These are phyloP conservation scores for Cyathus striatus DNA, from an alignment of 768 basidiomycete genomes.

Conservation along the genomic window DNA sequence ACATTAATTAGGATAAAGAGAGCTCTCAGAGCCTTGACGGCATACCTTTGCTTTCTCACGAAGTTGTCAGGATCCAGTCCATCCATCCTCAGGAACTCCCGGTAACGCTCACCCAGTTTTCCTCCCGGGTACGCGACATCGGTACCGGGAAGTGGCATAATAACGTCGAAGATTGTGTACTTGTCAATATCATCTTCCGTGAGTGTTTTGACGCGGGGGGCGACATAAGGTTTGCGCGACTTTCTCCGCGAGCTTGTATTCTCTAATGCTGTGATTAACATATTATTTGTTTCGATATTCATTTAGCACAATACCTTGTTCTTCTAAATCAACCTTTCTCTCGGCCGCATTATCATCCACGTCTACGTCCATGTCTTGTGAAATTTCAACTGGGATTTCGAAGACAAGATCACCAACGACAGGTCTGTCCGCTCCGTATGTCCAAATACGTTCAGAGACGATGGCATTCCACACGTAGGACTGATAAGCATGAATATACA, in stretches of 20 bases:
- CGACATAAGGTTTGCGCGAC: constrained; percentile 51
- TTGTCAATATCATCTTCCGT: constrained; percentile 72
- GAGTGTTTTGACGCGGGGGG: constrained; percentile 73
- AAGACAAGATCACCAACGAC: constrained; percentile 91
- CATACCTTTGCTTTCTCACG: constrained; percentile 83
- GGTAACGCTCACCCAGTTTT: constrained; percentile 79
- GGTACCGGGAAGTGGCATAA: constrained; percentile 96
- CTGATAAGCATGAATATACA: constrained; percentile 99
- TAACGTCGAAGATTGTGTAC: constrained; percentile 89
- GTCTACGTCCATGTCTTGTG: constrained; percentile 25
- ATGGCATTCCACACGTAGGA: constrained; percentile 98
- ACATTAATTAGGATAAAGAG: constrained; percentile 3
- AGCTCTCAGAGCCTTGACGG: constrained; percentile 1
- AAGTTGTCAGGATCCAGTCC: constrained; percentile 90
- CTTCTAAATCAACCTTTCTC: constrained; percentile 22
- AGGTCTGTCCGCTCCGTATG: constrained; percentile 67
- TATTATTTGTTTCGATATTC: too few relatives aligned
- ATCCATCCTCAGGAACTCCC: constrained; percentile 75
- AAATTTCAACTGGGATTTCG: constrained; percentile 36
- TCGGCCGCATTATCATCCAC: constrained; percentile 24
- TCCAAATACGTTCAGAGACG: constrained; percentile 87
- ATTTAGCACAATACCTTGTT: constrained; percentile 11
- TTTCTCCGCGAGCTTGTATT: constrained; percentile 23
- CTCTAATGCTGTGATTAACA: constrained; percentile 12
- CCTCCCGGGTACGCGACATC: constrained; percentile 93